A percentile compares a stretch with the other conserved stretches of the same genome.
Evolutionary conservation across 805 yeast species (phyloP).

Genomic region (Candida nonsorbophila): DNA sequence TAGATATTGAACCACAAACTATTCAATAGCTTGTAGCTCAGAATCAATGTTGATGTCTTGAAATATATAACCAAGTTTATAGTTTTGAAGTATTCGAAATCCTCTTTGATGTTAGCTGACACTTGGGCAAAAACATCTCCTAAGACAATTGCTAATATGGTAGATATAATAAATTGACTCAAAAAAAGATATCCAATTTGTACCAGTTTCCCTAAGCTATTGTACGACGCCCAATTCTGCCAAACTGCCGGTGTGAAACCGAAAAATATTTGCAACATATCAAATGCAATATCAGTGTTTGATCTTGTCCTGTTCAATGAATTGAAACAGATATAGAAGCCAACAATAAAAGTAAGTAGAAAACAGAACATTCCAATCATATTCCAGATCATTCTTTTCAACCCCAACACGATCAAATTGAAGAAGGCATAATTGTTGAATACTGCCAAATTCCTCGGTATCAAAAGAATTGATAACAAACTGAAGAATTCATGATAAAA

Average conservation of each 20-base stretch:
- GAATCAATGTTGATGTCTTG: constrained; percentile 20
- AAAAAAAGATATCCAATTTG: constrained; percentile 48
- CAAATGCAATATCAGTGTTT: constrained; percentile 43
- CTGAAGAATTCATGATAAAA: constrained; percentile 30
- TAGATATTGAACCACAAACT: constrained; percentile 18
- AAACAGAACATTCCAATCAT: constrained; percentile 44
- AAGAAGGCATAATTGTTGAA: constrained; percentile 49
- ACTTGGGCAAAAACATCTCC: constrained; percentile 35
- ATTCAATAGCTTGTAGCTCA: constrained; percentile 4
- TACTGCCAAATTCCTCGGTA: constrained; percentile 46
- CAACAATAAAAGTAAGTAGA: constrained; percentile 45
- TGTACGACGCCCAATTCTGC: constrained; percentile 48
- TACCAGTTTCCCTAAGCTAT: constrained; percentile 41
- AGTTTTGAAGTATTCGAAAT: constrained; percentile 35
- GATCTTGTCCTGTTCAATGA: constrained; percentile 39
- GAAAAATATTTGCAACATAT: constrained; percentile 46
- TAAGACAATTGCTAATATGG: constrained; percentile 51
- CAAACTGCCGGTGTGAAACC: constrained; percentile 60
- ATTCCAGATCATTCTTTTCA: constrained; percentile 47
- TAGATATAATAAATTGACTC: constrained; percentile 49
- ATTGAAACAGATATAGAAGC: constrained; percentile 52
- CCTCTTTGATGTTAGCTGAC: constrained; percentile 28
- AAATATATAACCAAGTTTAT: constrained; percentile 33
- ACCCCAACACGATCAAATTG: constrained; percentile 46
- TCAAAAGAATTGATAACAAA: constrained; percentile 41